phyloP scores from a whole-genome alignment of 768 basidiomycete species.

The Neoboletus magnificus region DNA sequence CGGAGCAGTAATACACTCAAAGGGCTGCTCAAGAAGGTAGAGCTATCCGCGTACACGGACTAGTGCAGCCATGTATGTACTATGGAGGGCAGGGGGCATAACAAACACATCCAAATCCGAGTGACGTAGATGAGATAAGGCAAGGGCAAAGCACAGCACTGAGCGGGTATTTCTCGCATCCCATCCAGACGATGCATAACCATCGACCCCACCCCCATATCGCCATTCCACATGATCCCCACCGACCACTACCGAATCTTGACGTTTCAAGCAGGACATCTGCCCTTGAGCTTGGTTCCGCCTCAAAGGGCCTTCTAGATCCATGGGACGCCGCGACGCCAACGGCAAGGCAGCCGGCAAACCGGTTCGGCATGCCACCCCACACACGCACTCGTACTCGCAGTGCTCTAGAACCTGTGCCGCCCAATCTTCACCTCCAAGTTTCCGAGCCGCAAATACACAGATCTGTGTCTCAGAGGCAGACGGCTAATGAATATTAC shows the following conservation, averaged over 20 bases:
- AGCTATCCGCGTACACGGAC: slow-evolving; percentile 44
- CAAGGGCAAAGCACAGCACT: neutral
- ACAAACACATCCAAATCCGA: slow-evolving; percentile 19
- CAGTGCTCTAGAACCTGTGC: slow-evolving; percentile 34
- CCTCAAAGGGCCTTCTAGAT: slow-evolving; percentile 23
- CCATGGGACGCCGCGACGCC: slow-evolving; percentile 35
- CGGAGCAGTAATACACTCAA: slow-evolving; percentile 79
- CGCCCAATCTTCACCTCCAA: slow-evolving; percentile 36
- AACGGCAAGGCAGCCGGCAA: slow-evolving; percentile 23
- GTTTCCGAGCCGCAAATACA: slow-evolving; percentile 50
- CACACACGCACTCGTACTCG: slow-evolving; percentile 36
- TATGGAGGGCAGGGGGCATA: neutral
- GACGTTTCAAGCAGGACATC: slow-evolving; percentile 31
- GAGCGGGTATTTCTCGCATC: neutral
- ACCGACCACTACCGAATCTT: slow-evolving; percentile 30
- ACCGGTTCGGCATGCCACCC: slow-evolving; percentile 18
- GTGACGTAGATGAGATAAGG: slow-evolving; percentile 20
- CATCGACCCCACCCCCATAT: slow-evolving; percentile 36
- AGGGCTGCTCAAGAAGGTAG: slow-evolving; percentile 79
- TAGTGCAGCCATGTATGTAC: slow-evolving; percentile 6
- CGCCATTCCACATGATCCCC: slow-evolving; percentile 37
- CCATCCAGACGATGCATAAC: slow-evolving; percentile 21
- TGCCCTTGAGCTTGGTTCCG: slow-evolving; percentile 27
- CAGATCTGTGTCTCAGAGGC: slow-evolving; percentile 42
- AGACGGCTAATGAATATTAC: slow-evolving; percentile 25